These are phyloP conservation scores for Suhomyces prunicola DNA, from an alignment of 805 yeast genomes.

Conservation along the genomic window DNA sequence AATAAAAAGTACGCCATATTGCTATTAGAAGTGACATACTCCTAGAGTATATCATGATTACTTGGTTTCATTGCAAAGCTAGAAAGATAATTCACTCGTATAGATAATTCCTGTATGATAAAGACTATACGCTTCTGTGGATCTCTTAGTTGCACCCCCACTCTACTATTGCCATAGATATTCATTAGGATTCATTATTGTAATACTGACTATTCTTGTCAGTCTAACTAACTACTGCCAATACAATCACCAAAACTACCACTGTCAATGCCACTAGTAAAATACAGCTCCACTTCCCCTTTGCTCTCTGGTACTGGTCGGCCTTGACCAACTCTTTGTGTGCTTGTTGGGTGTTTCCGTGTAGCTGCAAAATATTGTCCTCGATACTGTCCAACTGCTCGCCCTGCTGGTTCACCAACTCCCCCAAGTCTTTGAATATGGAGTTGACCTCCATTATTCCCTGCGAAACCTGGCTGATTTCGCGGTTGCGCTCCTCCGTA, in stretches of 20 bases:
- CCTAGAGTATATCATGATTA: too few relatives aligned
- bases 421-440: conserved; percentile 77
- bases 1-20: too few relatives aligned
- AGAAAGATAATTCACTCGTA: too few relatives aligned
- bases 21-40: too few relatives aligned
- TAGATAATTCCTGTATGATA: too few relatives aligned
- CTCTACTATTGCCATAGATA: too few relatives aligned
- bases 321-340: conserved; percentile 70
- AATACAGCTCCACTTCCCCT: conserved; percentile 73
- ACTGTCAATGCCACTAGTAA: conserved; percentile 57
- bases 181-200: too few relatives aligned
- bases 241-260: conserved; percentile 53
- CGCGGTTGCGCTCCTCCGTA: conserved; percentile 70
- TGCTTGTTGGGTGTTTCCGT: conserved; percentile 66
- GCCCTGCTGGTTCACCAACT: conserved; percentile 80
- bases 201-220: too few relatives aligned
- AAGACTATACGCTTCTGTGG: too few relatives aligned
- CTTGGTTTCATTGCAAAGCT: too few relatives aligned
- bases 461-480: conserved; percentile 65
- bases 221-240: conserved; percentile 48
- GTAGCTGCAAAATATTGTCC: conserved; percentile 64
- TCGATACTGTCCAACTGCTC: conserved; percentile 80
- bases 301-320: conserved; percentile 65
- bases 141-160: too few relatives aligned
- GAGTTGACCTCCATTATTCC: conserved; percentile 85